A percentile compares a stretch with the other conserved stretches of the same genome.
Conservation (phyloP, 768 basidiomycete genomes). For the Strobilomyces dryophilus region DNA sequence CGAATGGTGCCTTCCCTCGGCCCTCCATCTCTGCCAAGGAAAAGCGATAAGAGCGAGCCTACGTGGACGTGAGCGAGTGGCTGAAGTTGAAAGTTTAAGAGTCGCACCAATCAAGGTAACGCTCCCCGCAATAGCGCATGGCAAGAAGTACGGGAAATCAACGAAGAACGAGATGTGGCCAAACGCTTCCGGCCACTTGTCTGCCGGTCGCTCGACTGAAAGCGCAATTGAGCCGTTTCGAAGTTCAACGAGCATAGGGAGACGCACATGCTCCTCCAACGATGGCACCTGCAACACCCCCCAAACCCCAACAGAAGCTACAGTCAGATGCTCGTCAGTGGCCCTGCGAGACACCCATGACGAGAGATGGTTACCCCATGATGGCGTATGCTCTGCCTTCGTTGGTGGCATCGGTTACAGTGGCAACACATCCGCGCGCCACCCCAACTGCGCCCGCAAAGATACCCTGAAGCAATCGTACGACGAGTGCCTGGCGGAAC, state of each 20-base stretch:
- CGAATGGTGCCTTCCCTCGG: conserved; percentile 83
- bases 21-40: conserved; percentile 89
- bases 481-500: conserved; percentile 74
- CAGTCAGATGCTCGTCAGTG: conserved; percentile 1
- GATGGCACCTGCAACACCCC: conserved; percentile 88
- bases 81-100: not conserved
- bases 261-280: conserved; percentile 77
- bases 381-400: conserved; percentile 95
- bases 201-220: conserved; percentile 76
- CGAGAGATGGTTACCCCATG: conserved; percentile 51
- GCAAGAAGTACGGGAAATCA: conserved; percentile 86
- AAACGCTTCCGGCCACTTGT: conserved; percentile 82
- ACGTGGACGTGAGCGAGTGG: not conserved
- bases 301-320: conserved; percentile 95
- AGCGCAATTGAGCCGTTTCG: conserved; percentile 7
- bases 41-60: conserved; percentile 87
- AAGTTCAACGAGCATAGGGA: not conserved
- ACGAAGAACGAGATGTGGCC: conserved; percentile 61
- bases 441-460: conserved; percentile 95
- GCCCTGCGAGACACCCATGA: not conserved
- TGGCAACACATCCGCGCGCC: conserved; percentile 81
- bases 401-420: conserved; percentile 87
- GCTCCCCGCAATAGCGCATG: conserved; percentile 71
- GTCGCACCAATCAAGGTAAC: conserved; percentile 67
- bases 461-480: conserved; percentile 86